Base-by-base conservation (phyloP, 2,329 filamentous ascomycete species). In the Bimuria novae-zelandiae region DNA sequence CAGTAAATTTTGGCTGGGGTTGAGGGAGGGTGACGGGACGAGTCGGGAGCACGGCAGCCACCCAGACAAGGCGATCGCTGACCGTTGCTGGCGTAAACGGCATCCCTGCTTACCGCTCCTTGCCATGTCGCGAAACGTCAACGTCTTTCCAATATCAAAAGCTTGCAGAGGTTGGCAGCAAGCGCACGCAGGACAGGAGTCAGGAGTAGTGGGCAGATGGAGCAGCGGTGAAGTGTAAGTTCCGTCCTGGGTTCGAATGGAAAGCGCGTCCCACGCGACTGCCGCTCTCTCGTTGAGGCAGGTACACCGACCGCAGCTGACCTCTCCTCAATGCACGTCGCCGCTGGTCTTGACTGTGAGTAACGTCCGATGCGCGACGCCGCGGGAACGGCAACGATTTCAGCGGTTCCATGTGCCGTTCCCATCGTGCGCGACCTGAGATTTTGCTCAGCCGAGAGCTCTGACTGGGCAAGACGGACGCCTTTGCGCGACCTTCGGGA, bases 41-140 rank as follows among this genome's bases (percentile, higher is more conserved):
- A 69, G 60, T 68, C 63, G 66, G 59, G 64, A 65, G 54, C 57
- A 58, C 60, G 56, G 57, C 59, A 67, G 67, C 60, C 63, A 62
- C 54, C 54, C 60, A 63, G 63, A 56, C 61, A 60, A 60, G 59
- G 48, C 63, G 66, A 72, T 70, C 62, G 63, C 56, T 67, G 48
- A 49, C 67, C 60, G 66, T 64, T 67, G 58, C 54, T 59, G 57
- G 55, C 61, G 60, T 60, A 54, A 50, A 49, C 46, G 48, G 21
- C 25, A 72, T 64, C 68, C 69, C 65, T 70, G 69, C 63, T 63
- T 60, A 57, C 64, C 63, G 65, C 60, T 29, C 19, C n/a, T 23
- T 10, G 46, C 3, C 22, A 7, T 16, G 5, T 36, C n/a, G 33
- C 36, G 23, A 39, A 32, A 14, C 25, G 5, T 32, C 45, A 49